Evolutionary conservation across 305 asterid species (phyloP).

Genomic region (Fraxinus dipetala): DNA sequence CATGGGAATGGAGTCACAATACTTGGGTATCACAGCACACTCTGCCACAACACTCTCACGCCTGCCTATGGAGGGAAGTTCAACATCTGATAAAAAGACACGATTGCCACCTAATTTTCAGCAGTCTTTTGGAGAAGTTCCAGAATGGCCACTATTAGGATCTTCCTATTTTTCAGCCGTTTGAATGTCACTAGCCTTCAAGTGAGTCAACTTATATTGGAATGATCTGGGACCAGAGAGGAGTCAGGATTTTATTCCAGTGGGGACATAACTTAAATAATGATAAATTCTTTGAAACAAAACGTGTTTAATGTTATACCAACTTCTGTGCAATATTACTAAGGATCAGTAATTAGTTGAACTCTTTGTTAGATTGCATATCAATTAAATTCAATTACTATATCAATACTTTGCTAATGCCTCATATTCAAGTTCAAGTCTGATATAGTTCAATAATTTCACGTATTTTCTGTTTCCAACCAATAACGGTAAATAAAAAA

Average conservation of each 20-base stretch:
- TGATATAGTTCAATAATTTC: neutral
- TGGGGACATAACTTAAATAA: neutral
- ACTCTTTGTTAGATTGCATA: neutral
- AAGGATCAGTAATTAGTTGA: neutral
- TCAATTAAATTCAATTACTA: neutral
- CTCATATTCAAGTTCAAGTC: neutral
- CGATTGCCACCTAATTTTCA: neutral
- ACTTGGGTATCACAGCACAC: too few species aligned
- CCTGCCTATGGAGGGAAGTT: too few species aligned
- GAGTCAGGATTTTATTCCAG: neutral
- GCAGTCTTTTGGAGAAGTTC: neutral
- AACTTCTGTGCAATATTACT: neutral
- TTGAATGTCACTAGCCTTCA: neutral
- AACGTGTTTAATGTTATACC: neutral
- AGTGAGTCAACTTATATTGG: neutral
- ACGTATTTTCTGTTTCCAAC: neutral
- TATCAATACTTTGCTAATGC: neutral
- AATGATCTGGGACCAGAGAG: neutral
- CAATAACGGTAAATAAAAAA: neutral
- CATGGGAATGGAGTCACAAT: too few species aligned
- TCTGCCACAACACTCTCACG: too few species aligned
- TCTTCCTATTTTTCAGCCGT: neutral
- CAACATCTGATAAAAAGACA: too few species aligned
- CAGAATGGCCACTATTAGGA: neutral
- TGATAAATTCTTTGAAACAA: too few species aligned